Base-by-base conservation (phyloP, 164 flowering plant species). In the Chloranthus sessilifolius region DNA sequence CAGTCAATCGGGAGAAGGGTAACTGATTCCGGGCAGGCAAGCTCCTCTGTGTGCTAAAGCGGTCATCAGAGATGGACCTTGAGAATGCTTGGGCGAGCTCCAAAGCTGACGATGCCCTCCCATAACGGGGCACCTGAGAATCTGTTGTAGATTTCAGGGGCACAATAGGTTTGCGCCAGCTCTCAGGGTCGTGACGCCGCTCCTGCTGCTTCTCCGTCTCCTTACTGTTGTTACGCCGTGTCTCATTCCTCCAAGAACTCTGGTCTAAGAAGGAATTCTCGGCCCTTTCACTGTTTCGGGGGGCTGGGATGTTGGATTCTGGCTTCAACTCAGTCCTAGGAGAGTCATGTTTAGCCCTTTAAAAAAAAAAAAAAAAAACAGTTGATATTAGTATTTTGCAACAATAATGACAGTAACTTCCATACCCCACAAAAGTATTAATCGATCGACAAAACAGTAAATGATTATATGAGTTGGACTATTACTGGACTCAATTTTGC, bases 51-150 rank as follows among this genome's bases (percentile, higher is more conserved):
- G 64, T 70, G 31, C 81, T 43, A 22, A 71, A 19, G 6, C 56
- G 71, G 41, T 78, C 86, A 53, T 66, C 77, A 10, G 86, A 77
- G 22, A 66, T 60, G 14, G 95, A 70, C 49, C 59, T 74, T 10
- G 95, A 88, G 59, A 81, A 85, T 39, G 91, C 78, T 47, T 74
- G 85, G 5, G 88, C 95, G 45, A 88, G 88, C 63, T 88, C 96
- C 47, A 77, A 60, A 14, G 96, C 84, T 9, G 96, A 81, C 29
- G 85, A 81, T 39, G 72, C 78, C 62, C 77, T 74, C 27, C 96
- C 90, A 23, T 36, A 40, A 10, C 61, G 48, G 23, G 51, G 41
- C 2, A 53, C 59, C 5, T 35, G 33, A 27, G 61, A 56, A 28
- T 59, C 76, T 2, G 70, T 58, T 7, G 61, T 44, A 23, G 71